These are phyloP conservation scores for Rhodotorula sp. DNA, from an alignment of 1,284 basidiomycete species.

Conservation along the genomic window DNA sequence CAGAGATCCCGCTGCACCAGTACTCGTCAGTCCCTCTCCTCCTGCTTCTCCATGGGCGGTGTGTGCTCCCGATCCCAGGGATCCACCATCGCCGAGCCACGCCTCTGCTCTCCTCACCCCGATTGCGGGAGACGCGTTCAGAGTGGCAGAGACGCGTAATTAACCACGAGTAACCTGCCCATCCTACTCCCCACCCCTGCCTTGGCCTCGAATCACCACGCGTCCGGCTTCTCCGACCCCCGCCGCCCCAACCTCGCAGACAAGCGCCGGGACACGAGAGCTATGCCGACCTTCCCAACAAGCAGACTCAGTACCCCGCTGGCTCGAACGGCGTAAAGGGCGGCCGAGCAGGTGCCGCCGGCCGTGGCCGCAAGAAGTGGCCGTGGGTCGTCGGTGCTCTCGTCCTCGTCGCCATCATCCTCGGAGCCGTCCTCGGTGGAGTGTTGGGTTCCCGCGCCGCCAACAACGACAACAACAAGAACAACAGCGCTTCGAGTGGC, in stretches of 20 bases:
- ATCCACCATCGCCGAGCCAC: too few relatives aligned
- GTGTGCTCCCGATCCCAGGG: too few relatives aligned
- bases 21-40: neutral
- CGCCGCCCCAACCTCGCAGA: neutral
- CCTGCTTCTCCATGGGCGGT: neutral
- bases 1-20: constrained; percentile 4
- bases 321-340: neutral
- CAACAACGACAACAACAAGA: constrained; percentile 25
- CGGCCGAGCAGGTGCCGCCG: neutral
- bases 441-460: constrained; percentile 33
- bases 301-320: neutral
- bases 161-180: neutral
- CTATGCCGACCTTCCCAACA: neutral
- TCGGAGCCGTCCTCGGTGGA: constrained; percentile 32
- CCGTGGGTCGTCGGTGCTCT: constrained; percentile 29
- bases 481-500: neutral
- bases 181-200: neutral
- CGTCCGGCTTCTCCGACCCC: neutral
- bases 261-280: neutral
- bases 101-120: neutral
- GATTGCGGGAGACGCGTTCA: neutral
- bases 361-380: constrained; percentile 10
- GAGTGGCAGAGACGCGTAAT: neutral
- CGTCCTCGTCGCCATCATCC: constrained; percentile 23
- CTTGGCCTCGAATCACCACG: neutral